Percentiles rank a stretch among this genome's conserved stretches.
Evolutionary conservation across 1,284 basidiomycete species (phyloP).

Genomic region (Kalmanozyma brasiliensis): DNA sequence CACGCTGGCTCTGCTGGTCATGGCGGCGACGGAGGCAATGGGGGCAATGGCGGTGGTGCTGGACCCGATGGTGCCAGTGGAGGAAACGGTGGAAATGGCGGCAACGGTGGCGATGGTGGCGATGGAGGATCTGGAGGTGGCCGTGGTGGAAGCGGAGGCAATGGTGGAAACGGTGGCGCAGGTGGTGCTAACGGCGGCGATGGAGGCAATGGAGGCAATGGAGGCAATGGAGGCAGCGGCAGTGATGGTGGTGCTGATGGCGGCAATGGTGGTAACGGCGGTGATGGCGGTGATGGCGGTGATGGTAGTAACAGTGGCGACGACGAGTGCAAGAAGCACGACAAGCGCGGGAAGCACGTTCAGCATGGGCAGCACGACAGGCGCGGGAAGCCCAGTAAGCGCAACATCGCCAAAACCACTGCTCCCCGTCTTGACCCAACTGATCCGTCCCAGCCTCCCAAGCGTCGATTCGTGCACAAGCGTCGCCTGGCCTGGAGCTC

Average conservation of each 20-base stretch:
- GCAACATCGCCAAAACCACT: too few species aligned
- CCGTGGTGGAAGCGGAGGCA: conserved; percentile 3
- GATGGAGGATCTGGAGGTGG: not conserved
- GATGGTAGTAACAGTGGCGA: not conserved
- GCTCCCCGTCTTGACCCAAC: too few species aligned
- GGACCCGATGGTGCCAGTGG: conserved; percentile 18
- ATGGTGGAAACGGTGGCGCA: conserved; percentile 1
- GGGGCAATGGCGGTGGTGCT: conserved; percentile 8
- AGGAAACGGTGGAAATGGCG: too few species aligned
- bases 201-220: conserved; percentile 4
- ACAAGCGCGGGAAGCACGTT: too few species aligned
- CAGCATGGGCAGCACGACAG: too few species aligned
- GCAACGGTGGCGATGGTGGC: conserved; percentile 9
- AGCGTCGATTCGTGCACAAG: too few species aligned
- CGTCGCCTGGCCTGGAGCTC: too few species aligned
- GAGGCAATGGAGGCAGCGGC: not conserved
- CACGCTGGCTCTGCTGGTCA: not conserved
- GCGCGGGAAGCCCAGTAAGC: too few species aligned
- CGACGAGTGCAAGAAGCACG: conserved; percentile 1
- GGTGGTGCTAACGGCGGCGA: conserved; percentile 1
- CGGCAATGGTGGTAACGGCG: not conserved
- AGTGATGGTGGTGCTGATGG: too few species aligned
- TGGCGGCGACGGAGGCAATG: too few species aligned
- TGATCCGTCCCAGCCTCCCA: too few species aligned
- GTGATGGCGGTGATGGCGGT: not conserved